phyloP scores from a whole-genome alignment of 192 early-diverging fungal genomes.

The Entomortierella lignicola region DNA sequence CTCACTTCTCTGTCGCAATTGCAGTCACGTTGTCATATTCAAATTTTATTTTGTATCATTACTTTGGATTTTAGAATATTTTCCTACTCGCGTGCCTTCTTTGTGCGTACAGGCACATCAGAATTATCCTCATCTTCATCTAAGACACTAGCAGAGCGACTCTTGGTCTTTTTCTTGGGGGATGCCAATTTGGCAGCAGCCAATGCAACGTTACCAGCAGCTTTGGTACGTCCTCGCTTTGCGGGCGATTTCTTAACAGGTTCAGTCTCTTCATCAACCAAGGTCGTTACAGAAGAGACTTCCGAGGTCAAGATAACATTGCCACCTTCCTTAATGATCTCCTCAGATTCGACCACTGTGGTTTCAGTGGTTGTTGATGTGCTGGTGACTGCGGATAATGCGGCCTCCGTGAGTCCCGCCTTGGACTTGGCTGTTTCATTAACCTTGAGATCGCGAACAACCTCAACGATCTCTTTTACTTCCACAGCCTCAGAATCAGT shows the following conservation, averaged over 20 bases:
- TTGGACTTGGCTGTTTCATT: slow-evolving; percentile 4
- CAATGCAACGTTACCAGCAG: slow-evolving; percentile 1
- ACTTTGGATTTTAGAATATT: background rate
- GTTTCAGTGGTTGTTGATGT: background rate
- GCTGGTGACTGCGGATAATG: slow-evolving; percentile 2
- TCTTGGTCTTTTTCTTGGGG: slow-evolving; percentile 46
- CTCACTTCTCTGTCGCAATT: background rate
- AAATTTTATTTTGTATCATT: background rate
- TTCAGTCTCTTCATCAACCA: slow-evolving; percentile 36
- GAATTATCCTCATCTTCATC: slow-evolving; percentile 32
- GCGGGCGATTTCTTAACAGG: slow-evolving; percentile 29
- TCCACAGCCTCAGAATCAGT: slow-evolving; percentile 7
- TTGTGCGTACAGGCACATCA: slow-evolving; percentile 8
- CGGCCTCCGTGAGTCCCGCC: background rate
- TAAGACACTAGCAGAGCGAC: slow-evolving; percentile 34
- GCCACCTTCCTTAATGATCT: background rate
- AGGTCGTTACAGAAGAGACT: slow-evolving; percentile 33
- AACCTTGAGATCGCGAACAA: slow-evolving; percentile 40
- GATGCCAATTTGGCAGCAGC: slow-evolving; percentile 22
- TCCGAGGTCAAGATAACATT: slow-evolving; percentile 25
- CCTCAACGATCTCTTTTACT: slow-evolving; percentile 12
- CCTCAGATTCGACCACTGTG: slow-evolving; percentile 1
- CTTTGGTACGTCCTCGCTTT: slow-evolving; percentile 45
- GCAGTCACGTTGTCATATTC: background rate
- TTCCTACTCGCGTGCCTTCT: slow-evolving; percentile 39